These are phyloP conservation scores for Sporobolomyces phaffii DNA, from an alignment of 768 basidiomycete genomes.

Conservation along the genomic window DNA sequence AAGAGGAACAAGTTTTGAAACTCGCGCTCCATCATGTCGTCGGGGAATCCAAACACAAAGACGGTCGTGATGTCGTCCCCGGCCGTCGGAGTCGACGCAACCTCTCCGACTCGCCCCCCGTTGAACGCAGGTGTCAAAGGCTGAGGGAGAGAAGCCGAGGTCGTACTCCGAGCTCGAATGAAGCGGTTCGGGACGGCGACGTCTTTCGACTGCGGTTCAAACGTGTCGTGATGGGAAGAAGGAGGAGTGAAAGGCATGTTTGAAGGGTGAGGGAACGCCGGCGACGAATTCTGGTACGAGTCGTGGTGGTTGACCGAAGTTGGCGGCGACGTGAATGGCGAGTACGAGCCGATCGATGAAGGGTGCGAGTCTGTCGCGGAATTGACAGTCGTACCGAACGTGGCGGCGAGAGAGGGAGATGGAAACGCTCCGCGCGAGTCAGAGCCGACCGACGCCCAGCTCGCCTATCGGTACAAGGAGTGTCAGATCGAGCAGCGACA, in stretches of 20 bases:
- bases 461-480: conserved; percentile 1
- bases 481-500: no score
- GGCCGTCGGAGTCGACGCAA: neutral
- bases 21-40: conserved; percentile 99
- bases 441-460: conserved; percentile 12
- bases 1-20: conserved; percentile 99
- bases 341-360: conserved; percentile 1
- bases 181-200: neutral
- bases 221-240: neutral
- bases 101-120: neutral
- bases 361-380: neutral
- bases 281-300: neutral
- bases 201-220: neutral
- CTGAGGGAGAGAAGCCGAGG: neutral
- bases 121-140: no score
- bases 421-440: neutral
- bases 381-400: neutral
- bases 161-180: neutral
- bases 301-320: neutral
- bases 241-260: conserved; percentile 12
- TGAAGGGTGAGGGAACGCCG: neutral
- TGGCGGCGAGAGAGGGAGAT: neutral
- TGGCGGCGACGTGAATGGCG: neutral
- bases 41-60: conserved; percentile 97
- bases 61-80: conserved; percentile 40